Evolutionary conservation across 176 grass and related monocot species (phyloP).

Genomic region (Sorghum bicolor): DNA sequence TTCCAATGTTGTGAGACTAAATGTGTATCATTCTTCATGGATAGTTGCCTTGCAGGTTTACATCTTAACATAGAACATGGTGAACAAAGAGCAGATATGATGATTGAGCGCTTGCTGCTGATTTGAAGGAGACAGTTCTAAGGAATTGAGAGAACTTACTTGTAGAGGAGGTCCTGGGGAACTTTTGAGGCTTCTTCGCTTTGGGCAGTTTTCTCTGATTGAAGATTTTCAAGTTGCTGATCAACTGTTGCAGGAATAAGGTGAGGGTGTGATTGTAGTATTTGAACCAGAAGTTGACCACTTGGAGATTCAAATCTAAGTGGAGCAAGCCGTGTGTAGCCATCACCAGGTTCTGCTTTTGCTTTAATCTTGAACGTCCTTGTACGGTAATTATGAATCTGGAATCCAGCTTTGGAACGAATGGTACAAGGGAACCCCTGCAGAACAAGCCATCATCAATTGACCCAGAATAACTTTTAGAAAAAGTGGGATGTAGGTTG

Average conservation of each 20-base stretch:
- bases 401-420: conserved; percentile 37
- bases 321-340: conserved; percentile 52
- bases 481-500: not conserved
- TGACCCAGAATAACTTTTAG: not conserved
- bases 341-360: conserved; percentile 50
- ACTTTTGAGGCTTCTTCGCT: conserved; percentile 55
- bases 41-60: not conserved
- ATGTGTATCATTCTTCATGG: not conserved
- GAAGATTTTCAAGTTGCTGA: conserved; percentile 86
- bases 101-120: not conserved
- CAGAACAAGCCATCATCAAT: conserved; percentile 27
- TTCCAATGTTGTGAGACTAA: not conserved
- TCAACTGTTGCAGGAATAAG: conserved; percentile 76
- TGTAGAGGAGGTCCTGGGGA: conserved; percentile 80
- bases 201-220: conserved; percentile 59
- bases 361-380: conserved; percentile 56
- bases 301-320: conserved; percentile 83
- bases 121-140: not conserved
- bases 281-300: conserved; percentile 79
- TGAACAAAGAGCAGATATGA: not conserved
- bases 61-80: not conserved
- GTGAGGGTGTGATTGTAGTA: conserved; percentile 84
- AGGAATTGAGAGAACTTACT: conserved; percentile 30
- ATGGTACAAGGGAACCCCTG: conserved; percentile 44
- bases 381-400: conserved; percentile 26